Evolutionary conservation across 495 filamentous ascomycete species (phyloP), one percentile per base, ranked within the genome.

Genomic region (Talaromyces nanjingensis): DNA sequence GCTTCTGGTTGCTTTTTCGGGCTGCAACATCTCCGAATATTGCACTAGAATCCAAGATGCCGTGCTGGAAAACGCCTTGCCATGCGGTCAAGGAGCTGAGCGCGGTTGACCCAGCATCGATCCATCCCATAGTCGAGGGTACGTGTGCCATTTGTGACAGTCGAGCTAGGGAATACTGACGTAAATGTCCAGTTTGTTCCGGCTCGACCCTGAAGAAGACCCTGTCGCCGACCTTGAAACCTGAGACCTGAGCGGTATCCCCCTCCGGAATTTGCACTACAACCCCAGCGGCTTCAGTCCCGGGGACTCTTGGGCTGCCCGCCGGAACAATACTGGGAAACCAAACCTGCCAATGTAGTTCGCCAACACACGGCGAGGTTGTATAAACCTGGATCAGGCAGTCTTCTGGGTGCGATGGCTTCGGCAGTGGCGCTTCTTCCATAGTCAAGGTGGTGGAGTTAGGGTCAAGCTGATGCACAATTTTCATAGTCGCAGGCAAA

Each of bases 361-460:
- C 85, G 37, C 80, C 78, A 49, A 76, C 72, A 68, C 81, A 85
- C 39, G 81, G 79, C 6, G 82, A 71, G 52, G 75, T 73, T 55
- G 79, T 72, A 57, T 81, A 73, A 8, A 84, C 79, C 55, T 75
- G 76, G 69, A 87, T 79, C 31, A 86, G 77, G 64, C 84, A 80
- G 60, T 85, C 79, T 49, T 64, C 25, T 20, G 52, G 22, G 22
- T 56, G 53, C 53, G 53, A 56, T 29, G 53, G 53, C 25, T 24
- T 56, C 5, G 53, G 53, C 25, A 56, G 25, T 27, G 53, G 53
- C 25, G 24, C 20, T 56, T 56, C 53, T 24, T 56, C 53, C 53
- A 56, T 9, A 27, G 22, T 56, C 53, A 56, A 22, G 53, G 25
- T 29, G 20, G 53, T 56, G 53, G 53, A 56, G 25, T 56, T 8